A percentile compares a stretch with the other conserved stretches of the same genome.
phyloP scores from a whole-genome alignment of 1,284 basidiomycete species.

The Schizophyllum commune region DNA sequence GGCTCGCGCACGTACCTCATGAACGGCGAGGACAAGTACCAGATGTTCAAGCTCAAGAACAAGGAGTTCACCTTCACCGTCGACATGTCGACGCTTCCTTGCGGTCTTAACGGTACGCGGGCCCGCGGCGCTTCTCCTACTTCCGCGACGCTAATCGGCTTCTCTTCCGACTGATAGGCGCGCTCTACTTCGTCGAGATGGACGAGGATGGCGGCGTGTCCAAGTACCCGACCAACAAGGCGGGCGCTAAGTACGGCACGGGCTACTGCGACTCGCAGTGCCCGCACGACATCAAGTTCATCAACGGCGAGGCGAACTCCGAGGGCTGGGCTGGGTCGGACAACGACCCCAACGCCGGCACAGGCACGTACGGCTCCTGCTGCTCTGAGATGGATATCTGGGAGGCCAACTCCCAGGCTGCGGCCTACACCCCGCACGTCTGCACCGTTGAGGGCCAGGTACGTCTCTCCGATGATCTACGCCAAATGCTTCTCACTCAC shows the following conservation, averaged over 20 bases:
- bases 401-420: constrained; percentile 43
- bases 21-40: constrained; percentile 29
- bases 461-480: constrained; percentile 31
- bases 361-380: constrained; percentile 38
- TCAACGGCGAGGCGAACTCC: constrained; percentile 43
- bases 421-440: constrained; percentile 41
- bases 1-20: constrained; percentile 52
- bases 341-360: constrained; percentile 37
- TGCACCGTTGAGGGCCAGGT: constrained; percentile 35
- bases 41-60: constrained; percentile 45
- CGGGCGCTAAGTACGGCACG: constrained; percentile 45
- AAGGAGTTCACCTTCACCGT: constrained; percentile 35
- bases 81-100: constrained; percentile 46
- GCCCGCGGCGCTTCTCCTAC: constrained; percentile 26
- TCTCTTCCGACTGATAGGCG: constrained; percentile 22
- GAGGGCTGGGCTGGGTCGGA: constrained; percentile 31
- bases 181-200: constrained; percentile 36
- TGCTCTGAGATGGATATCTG: constrained; percentile 53
- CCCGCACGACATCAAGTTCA: constrained; percentile 48
- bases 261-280: constrained; percentile 55
- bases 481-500: constrained; percentile 32
- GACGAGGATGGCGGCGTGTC: constrained; percentile 46
- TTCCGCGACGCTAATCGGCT: constrained; percentile 9
- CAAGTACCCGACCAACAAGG: constrained; percentile 42
- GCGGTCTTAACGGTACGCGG: constrained; percentile 40